A percentile compares a stretch with the other conserved stretches of the same genome.
phyloP scores from a whole-genome alignment of 2,329 filamentous ascomycete species.

The Emmonsiellopsis sp. region DNA sequence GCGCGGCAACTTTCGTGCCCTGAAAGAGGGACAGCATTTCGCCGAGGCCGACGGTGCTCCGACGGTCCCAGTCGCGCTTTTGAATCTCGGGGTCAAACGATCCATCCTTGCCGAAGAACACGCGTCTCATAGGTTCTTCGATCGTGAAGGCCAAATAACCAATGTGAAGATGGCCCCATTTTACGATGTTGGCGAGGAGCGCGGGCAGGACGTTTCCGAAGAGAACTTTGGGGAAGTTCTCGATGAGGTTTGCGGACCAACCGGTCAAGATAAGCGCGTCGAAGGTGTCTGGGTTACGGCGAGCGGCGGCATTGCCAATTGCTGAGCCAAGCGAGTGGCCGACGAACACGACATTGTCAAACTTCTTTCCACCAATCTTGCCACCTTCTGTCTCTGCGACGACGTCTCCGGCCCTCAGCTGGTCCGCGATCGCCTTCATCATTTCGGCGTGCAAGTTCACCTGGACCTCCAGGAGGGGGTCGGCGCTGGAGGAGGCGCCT shows the following conservation, averaged over 20 bases:
- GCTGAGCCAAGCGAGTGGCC: slow-evolving; percentile 8
- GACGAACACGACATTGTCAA: slow-evolving; percentile 7
- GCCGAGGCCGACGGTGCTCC: neutral
- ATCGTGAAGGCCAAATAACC: neutral
- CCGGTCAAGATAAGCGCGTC: slow-evolving; percentile 10
- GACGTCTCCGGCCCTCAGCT: neutral
- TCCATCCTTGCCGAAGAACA: slow-evolving; percentile 4
- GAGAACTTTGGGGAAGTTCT: neutral
- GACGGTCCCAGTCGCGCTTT: neutral
- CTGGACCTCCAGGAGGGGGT: slow-evolving; percentile 11
- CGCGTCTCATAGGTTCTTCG: neutral
- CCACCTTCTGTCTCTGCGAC: neutral
- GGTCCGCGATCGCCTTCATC: slow-evolving; percentile 1
- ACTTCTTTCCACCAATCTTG: slow-evolving; percentile 4
- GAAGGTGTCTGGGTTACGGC: slow-evolving; percentile 5
- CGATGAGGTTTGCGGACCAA: neutral
- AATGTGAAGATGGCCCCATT: neutral
- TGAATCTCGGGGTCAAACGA: slow-evolving; percentile 2
- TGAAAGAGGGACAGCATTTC: neutral
- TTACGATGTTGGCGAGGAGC: neutral
- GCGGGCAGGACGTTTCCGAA: neutral
- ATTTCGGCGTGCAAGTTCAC: slow-evolving; percentile 6
- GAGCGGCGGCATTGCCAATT: neutral
- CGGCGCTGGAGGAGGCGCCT: slow-evolving; percentile 11
- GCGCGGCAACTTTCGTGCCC: neutral